Conservation (phyloP, 495 filamentous ascomycete genomes). For the Lichina pygmaea region DNA sequence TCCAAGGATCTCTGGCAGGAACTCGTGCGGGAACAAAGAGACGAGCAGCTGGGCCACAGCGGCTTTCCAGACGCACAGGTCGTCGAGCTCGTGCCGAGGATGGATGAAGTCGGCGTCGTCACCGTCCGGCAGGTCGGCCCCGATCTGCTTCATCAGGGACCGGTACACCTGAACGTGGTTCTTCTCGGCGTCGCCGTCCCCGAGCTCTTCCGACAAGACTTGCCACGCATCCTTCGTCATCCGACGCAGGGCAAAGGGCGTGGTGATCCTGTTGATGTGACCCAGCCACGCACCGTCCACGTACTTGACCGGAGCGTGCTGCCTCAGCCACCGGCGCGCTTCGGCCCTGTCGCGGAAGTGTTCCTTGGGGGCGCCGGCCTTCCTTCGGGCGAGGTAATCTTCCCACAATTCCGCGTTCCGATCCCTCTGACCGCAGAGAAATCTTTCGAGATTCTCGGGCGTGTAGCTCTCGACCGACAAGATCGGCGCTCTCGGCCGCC, state of each 20-base stretch:
- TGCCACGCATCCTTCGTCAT: constrained; percentile 21
- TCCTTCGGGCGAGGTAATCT: constrained; percentile 11
- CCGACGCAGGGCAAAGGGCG: constrained; percentile 11
- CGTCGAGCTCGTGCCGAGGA: constrained; percentile 10
- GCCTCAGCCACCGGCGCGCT: constrained; percentile 15
- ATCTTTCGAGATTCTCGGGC: constrained; percentile 7
- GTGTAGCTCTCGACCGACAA: constrained; percentile 13
- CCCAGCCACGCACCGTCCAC: constrained; percentile 25
- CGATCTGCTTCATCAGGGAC: constrained; percentile 14
- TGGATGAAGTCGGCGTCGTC: constrained; percentile 12
- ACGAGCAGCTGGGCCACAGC: constrained; percentile 20
- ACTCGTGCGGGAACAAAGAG: constrained; percentile 19
- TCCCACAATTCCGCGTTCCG: constrained; percentile 10
- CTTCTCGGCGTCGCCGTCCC: constrained; percentile 19
- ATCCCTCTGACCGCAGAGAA: constrained; percentile 11
- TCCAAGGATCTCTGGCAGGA: constrained; percentile 23
- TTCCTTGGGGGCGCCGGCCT: constrained; percentile 15
- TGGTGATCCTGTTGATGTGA: constrained; percentile 17
- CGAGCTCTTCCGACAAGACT: constrained; percentile 22
- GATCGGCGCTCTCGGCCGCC: constrained; percentile 7
- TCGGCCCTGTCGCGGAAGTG: constrained; percentile 10
- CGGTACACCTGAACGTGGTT: constrained; percentile 20
- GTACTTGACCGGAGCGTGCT: constrained; percentile 19
- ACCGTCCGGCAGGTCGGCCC: constrained; percentile 7
- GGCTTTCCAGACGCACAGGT: constrained; percentile 16